These are phyloP conservation scores for Drosera capensis DNA, from an alignment of 148 eudicot genomes.

Conservation along the genomic window DNA sequence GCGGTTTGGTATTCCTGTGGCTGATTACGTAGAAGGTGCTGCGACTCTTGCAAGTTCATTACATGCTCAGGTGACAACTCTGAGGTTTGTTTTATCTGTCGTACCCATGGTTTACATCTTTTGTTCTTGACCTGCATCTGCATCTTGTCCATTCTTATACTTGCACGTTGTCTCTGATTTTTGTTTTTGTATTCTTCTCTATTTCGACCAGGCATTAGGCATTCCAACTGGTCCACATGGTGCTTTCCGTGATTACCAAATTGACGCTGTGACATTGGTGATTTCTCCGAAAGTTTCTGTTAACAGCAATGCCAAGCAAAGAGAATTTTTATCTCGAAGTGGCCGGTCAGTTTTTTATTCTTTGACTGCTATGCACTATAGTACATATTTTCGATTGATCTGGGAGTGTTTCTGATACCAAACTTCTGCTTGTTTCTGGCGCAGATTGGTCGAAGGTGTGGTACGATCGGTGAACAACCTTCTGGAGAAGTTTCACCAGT, in stretches of 20 bases:
- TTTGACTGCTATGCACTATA: not conserved
- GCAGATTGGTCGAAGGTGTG: constrained; percentile 84
- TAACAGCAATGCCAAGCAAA: constrained; percentile 26
- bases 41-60: constrained; percentile 95
- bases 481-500: constrained; percentile 96
- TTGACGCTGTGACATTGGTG: constrained; percentile 85
- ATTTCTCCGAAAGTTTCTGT: constrained; percentile 42
- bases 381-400: not conserved
- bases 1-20: constrained; percentile 67
- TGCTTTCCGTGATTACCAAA: constrained; percentile 94
- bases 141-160: not conserved
- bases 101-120: not conserved
- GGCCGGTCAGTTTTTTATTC: constrained; percentile 44
- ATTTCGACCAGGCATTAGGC: constrained; percentile 62
- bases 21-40: constrained; percentile 73
- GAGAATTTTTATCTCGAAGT: constrained; percentile 53
- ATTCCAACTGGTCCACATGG: constrained; percentile 96
- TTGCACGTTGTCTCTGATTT: not conserved
- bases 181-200: not conserved
- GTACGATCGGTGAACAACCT: constrained; percentile 83
- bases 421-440: constrained; percentile 9
- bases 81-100: not conserved
- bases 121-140: not conserved
- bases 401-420: not conserved
- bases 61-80: constrained; percentile 66